Evolutionary conservation across 2,329 filamentous ascomycete genomes (phyloP), one percentile per base, ranked within the genome.

Genomic region (Sordariomycetes sp.): DNA sequence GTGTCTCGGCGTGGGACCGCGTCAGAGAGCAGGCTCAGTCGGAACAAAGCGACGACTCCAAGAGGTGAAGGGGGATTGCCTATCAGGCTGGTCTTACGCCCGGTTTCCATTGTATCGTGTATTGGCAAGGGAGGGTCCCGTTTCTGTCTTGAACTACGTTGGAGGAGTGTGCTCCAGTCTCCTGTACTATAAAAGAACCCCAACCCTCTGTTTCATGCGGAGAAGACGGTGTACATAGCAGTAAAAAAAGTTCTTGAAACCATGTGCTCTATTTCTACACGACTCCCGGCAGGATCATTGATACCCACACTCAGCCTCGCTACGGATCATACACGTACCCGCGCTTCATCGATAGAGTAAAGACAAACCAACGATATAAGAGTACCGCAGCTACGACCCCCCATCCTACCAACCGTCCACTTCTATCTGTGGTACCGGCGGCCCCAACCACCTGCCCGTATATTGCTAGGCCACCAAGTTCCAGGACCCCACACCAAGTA

Each of bases 1-100:
- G 55, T 10, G 48, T 57, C 3, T 57, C 55, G 14, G 55, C 55
- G 11, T 57, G 55, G 55, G 55, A 57, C 3, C 55, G 55, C 22
- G 32, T 57, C 20, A 32, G 55, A 34, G 46, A 57, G 34, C 34
- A 35, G 18, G 55, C 55, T 11, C 55, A 57, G 48, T 22, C 55
- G 12, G 32, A 40, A 5, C 46, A 22, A n/a, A 57, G 53, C 32
- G 48, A 57, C 32, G 55, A 57, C 10, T 22, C 55, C 35, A 57
- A 52, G n/a, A 32, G 55, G 20, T 35, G 32, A 40, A 52, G 48
- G n/a, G 12, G n/a, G n/a, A n/a, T n/a, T n/a, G n/a, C n/a, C n/a
- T n/a, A n/a, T n/a, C n/a, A n/a, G n/a, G n/a, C n/a, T 50, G 28
- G 28, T 32, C 28, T 24, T 1, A n/a, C 12, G 10, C n/a, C 22